phyloP scores from a whole-genome alignment of 2,329 filamentous ascomycete genomes.

The Coniochaeta sp. region DNA sequence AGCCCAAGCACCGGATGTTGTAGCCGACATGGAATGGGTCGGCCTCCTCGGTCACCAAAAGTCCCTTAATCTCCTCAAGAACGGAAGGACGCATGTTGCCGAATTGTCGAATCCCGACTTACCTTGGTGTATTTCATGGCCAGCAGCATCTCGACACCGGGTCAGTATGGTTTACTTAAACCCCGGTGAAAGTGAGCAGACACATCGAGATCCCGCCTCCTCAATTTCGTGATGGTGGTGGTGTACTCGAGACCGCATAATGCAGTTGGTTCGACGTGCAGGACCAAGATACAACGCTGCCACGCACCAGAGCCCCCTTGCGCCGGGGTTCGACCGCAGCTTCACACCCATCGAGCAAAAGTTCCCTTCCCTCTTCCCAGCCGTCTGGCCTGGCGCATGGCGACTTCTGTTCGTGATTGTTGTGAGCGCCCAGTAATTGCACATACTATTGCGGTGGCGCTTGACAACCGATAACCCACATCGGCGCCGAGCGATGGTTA shows the following conservation, averaged over 20 bases:
- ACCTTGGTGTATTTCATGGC: no score
- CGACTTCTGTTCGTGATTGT: no score
- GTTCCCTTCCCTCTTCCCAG: background rate
- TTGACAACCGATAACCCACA: no score
- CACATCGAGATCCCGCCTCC: background rate
- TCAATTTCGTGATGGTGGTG: background rate
- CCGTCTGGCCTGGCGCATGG: background rate
- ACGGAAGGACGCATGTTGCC: background rate
- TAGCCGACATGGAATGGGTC: background rate
- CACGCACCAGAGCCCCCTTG: background rate
- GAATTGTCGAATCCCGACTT: no score
- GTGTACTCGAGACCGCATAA: background rate
- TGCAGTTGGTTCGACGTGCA: constrained; percentile 1
- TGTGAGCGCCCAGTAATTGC: no score
- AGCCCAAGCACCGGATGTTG: background rate
- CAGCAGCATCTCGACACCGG: no score
- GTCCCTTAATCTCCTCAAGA: background rate
- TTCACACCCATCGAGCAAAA: background rate
- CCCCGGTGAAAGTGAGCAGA: background rate
- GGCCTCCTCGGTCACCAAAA: background rate
- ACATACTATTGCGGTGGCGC: no score
- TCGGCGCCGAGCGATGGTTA: no score
- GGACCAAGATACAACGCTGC: background rate
- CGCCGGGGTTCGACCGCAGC: background rate
- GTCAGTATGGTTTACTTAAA: no score